Conservation (phyloP, 768 basidiomycete genomes). For the Pleurotus citrinopileatus region DNA sequence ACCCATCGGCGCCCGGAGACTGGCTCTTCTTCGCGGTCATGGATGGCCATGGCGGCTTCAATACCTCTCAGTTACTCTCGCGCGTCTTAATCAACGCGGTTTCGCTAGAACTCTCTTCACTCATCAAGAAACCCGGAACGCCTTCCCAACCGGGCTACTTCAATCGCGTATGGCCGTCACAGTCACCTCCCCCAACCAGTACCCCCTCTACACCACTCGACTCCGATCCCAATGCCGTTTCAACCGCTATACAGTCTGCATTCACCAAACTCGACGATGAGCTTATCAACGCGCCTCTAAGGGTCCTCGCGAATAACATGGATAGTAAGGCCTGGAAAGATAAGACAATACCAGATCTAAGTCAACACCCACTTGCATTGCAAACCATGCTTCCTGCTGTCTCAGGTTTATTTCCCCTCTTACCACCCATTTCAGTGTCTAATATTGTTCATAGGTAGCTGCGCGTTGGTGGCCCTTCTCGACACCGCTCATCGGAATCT, state of each 20-base stretch:
- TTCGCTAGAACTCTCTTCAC: conserved; percentile 64
- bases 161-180: conserved; percentile 32
- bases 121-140: conserved; percentile 37
- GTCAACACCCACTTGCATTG: conserved; percentile 66
- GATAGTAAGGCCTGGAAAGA: conserved; percentile 48
- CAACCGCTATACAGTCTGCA: conserved; percentile 69
- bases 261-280: conserved; percentile 86
- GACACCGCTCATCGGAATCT: conserved; percentile 81
- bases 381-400: conserved; percentile 81
- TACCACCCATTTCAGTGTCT: conserved; percentile 12
- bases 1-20: conserved; percentile 61
- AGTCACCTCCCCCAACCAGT: conserved; percentile 17
- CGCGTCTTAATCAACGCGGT: conserved; percentile 84
- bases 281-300: conserved; percentile 75
- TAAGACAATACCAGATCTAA: conserved; percentile 59
- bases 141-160: conserved; percentile 28
- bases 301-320: conserved; percentile 59
- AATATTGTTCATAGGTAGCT: conserved; percentile 59
- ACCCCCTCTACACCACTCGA: conserved; percentile 1
- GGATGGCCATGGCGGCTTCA: conserved; percentile 85
- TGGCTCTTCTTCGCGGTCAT: conserved; percentile 85
- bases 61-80: conserved; percentile 83
- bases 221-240: conserved; percentile 47
- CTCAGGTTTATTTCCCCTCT: conserved; percentile 45
- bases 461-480: conserved; percentile 84